Conservation (phyloP, 208 protist species). For the Leishmania major region DNA sequence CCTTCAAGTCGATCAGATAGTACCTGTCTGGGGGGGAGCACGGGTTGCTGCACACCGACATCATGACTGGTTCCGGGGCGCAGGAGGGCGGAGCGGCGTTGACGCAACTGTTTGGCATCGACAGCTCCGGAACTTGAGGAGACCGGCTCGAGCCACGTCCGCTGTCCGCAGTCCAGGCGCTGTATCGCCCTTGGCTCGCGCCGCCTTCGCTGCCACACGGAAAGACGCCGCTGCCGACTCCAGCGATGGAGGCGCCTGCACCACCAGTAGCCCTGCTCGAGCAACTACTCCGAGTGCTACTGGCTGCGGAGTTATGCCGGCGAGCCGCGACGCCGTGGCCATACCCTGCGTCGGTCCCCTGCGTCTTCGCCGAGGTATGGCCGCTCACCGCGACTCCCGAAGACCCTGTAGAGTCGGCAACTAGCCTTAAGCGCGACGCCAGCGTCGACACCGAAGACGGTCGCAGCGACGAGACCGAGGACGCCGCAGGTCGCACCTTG, state of each 20-base stretch:
- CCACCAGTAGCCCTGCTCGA: background rate
- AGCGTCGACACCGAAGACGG: background rate
- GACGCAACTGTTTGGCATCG: conserved; percentile 6
- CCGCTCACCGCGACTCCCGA: background rate
- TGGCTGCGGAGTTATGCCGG: background rate
- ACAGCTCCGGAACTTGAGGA: conserved; percentile 23
- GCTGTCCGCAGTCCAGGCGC: conserved; percentile 18
- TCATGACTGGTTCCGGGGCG: conserved; percentile 16
- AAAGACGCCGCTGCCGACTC: background rate
- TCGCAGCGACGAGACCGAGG: background rate
- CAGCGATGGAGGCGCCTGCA: background rate
- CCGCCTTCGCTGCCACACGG: conserved; percentile 14
- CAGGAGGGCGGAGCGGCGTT: conserved; percentile 22
- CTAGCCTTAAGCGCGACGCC: background rate
- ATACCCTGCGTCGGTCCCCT: background rate
- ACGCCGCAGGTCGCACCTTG: conserved; percentile 28
- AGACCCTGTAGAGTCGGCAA: background rate
- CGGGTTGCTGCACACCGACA: background rate
- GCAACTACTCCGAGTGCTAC: background rate
- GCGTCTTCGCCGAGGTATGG: background rate
- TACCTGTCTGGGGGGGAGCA: background rate
- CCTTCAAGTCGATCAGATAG: conserved; percentile 2
- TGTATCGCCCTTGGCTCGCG: conserved; percentile 17
- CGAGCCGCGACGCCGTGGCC: background rate
- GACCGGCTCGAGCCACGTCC: conserved; percentile 21